Base-by-base conservation (phyloP, 306 rosid genomes). In the Notholithocarpus densiflorus region DNA sequence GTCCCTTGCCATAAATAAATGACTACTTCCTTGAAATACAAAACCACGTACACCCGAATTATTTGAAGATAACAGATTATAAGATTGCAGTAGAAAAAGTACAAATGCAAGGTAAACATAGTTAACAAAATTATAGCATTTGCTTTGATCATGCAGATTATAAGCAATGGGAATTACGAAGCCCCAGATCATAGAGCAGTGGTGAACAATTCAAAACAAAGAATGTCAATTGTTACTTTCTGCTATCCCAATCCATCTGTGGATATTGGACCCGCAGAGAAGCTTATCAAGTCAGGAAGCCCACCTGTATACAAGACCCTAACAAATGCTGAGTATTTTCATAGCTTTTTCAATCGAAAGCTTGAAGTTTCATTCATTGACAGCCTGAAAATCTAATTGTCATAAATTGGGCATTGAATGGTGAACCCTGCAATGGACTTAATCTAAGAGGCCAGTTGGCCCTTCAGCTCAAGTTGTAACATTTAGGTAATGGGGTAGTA, bases 161-260 rank as follows among this genome's bases (percentile, higher is more conserved):
- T 85, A 76, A 87, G 85, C 79, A 87, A 87, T 68, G 90, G 88
- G 23, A 82, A 71, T 23, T 87, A 87, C 87, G 77, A 85, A 78
- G 87, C 90, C 0, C 88, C 90, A 19, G 83, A 79, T 68, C 90
- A 87, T 57, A 82, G 90, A 75, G 90, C 88, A 27, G 57, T 84
- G 31, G 90, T 82, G 13, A 87, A 87, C 53, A 82, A 80, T 20
- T 5, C 23, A 72, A 80, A 82, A 75, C 82, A 85, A 57, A 84
- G 88, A 59, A 53, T 80, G 24, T 80, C 90, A 45, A 48, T 82
- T n/a, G 85, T 68, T 64, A 82, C 90, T 78, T 87, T 85, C 74
- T 85, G 87, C 75, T 80, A 65, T 78, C 85, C 90, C 45, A 26
- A 51, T 68, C 56, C 88, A 54, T 57, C 55, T 6, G 73, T 34